Evolutionary conservation across 495 filamentous ascomycete species (phyloP).

Genomic region (Parathielavia hyrcaniae): DNA sequence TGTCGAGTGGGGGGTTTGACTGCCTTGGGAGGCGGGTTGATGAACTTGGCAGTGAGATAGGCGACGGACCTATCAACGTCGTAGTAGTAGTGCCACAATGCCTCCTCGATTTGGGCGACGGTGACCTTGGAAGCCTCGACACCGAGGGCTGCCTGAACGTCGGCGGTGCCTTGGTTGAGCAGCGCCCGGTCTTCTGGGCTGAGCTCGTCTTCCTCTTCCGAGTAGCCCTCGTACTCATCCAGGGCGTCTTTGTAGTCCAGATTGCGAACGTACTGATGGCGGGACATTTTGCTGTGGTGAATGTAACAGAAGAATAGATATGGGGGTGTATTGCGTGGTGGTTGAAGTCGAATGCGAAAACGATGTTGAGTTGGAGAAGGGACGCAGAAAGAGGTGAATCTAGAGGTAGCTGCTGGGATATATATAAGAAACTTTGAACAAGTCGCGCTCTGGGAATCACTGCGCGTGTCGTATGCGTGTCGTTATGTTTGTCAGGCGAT

Average conservation of each 20-base stretch:
- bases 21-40: conserved; percentile 34
- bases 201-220: conserved; percentile 46
- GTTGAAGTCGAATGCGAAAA: background rate
- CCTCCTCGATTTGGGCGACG: conserved; percentile 72
- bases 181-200: conserved; percentile 54
- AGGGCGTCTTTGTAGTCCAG: conserved; percentile 56
- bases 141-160: conserved; percentile 52
- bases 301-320: background rate
- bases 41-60: conserved; percentile 62
- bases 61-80: conserved; percentile 77
- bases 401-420: too few species aligned
- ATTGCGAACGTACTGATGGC: conserved; percentile 55
- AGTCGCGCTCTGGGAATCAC: background rate
- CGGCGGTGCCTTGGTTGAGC: conserved; percentile 50
- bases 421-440: background rate
- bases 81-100: conserved; percentile 93
- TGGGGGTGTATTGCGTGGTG: too few species aligned
- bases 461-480: background rate
- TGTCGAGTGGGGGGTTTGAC: conserved; percentile 33
- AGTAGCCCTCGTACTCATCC: conserved; percentile 53
- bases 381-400: too few species aligned
- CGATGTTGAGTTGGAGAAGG: too few species aligned
- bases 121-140: conserved; percentile 48
- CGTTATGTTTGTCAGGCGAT: background rate
- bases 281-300: conserved; percentile 49